phyloP scores from a whole-genome alignment of 2,329 filamentous ascomycete genomes.

The Colletotrichum lentis region DNA sequence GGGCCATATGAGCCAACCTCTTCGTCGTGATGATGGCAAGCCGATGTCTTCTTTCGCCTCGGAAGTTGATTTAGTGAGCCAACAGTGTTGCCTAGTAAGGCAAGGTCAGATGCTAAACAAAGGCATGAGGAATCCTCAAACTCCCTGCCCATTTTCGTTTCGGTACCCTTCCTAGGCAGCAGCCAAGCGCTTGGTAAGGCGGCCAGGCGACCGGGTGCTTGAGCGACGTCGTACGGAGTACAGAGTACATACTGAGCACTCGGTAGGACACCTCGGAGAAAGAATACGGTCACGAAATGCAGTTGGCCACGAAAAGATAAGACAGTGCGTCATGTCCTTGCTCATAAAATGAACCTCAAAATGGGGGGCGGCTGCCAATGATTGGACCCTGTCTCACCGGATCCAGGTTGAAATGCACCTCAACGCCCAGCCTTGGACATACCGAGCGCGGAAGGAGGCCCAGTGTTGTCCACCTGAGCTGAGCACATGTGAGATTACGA shows the following conservation, averaged over 20 bases:
- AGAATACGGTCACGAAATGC: background rate
- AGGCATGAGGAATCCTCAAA: background rate
- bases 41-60: background rate
- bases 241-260: background rate
- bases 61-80: background rate
- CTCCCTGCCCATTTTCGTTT: background rate
- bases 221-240: background rate
- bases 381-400: constrained; percentile 1
- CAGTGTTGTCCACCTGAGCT: background rate
- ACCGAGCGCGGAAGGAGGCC: background rate
- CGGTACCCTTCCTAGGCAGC: background rate
- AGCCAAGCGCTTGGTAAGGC: background rate
- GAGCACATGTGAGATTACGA: background rate
- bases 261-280: background rate
- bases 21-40: background rate
- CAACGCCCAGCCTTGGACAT: background rate
- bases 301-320: background rate
- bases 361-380: background rate
- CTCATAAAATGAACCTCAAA: constrained; percentile 8
- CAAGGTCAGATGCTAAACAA: accelerated
- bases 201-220: background rate
- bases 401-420: constrained; percentile 15
- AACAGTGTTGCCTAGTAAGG: background rate
- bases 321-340: background rate
- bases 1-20: no score